Evolutionary conservation across 345 rosid species (phyloP), one percentile per base, ranked within the genome.

Genomic region (Linum trigynum): DNA sequence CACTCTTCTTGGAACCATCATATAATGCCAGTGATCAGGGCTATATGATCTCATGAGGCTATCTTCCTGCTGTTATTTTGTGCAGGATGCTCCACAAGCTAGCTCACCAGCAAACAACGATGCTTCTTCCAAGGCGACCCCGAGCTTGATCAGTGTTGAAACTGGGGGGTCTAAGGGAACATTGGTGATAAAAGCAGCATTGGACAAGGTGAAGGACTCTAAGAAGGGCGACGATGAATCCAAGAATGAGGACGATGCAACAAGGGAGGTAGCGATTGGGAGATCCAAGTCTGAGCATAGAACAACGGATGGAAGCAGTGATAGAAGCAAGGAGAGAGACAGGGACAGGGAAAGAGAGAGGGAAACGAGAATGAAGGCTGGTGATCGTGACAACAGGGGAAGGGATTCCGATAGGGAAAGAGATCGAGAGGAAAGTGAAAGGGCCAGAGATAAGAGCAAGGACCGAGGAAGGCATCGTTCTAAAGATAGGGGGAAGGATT

Each of bases 381-480:
- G 76, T 59, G 86, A 84, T 67, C 81, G 84, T 62, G 88, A 89
- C 45, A 23, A 23, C 32, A 84, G 95, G 74, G 83, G 84, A 65
- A 83, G 95, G 74, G 96, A 82, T 69, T 84, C 88, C 9, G 92
- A 89, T 58, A 73, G 87, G 78, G 96, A 92, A 69, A 76, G 92
- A 65, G 96, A 84, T 7, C 78, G 82, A 39, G 86, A 81, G 35
- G 92, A 86, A 61, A 58, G 74, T 2, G 79, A 83, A 62, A 83
- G 86, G 71, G 91, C 83, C 48, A 81, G 92, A 72, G 90, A 84
- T 64, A 86, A 72, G 80, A 66, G 62, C 17, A 89, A 80, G 81
- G 98, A 83, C 70, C 80, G 82, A 57, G 73, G 83, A 23, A 23
- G 32, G 63, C 86, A 81, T 67, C 90, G 84, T 56, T 79, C 89